Evolutionary conservation across 2,329 filamentous ascomycete genomes (phyloP).

Genomic region (Trichoderma guizhouense): DNA sequence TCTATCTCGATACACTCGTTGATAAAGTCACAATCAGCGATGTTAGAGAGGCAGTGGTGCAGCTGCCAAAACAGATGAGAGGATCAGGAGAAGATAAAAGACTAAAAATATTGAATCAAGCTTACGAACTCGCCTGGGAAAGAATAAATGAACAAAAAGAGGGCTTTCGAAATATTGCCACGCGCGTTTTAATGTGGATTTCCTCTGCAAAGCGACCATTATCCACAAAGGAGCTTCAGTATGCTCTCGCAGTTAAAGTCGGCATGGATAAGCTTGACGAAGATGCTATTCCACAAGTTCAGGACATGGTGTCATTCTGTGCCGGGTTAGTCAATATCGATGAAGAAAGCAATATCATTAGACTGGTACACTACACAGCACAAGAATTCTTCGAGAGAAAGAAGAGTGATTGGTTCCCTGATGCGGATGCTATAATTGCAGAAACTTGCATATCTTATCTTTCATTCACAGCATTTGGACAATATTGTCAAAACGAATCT

Average conservation of each 20-base stretch:
- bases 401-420: neutral
- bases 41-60: neutral
- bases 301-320: conserved; percentile 29
- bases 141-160: neutral
- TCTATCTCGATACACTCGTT: neutral
- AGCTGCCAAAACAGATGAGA: neutral
- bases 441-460: neutral
- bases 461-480: neutral
- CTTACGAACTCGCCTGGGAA: neutral
- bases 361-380: conserved; percentile 45
- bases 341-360: conserved; percentile 37
- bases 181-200: conserved; percentile 38
- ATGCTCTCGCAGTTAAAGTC: conserved; percentile 40
- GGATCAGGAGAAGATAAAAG: neutral
- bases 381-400: conserved; percentile 41
- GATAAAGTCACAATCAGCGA: neutral
- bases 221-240: conserved; percentile 35
- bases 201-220: conserved; percentile 36
- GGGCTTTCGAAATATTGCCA: neutral
- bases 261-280: neutral
- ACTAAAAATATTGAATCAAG: neutral
- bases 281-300: conserved; percentile 33
- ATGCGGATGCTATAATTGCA: neutral
- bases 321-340: conserved; percentile 34
- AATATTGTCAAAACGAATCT: too few species aligned